Evolutionary conservation across 225 moss, liverwort and hornwort genomes (phyloP).

Genomic region (Antitrichia curtipendula): DNA sequence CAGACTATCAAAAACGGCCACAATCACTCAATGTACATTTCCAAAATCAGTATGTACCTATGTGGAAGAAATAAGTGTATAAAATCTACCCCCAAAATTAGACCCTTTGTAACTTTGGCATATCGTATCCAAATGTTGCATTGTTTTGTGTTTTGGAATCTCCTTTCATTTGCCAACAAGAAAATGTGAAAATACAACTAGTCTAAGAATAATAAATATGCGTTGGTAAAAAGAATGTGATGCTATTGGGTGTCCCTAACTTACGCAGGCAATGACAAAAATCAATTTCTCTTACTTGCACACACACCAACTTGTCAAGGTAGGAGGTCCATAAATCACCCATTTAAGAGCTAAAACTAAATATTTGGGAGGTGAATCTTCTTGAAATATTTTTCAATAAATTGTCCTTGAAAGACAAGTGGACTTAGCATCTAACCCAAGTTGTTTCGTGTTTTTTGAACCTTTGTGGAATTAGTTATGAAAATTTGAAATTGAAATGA

Average conservation of each 20-base stretch:
- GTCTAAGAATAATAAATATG: rapidly evolving
- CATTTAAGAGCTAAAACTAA: no score
- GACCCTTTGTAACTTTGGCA: rapidly evolving
- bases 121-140: rapidly evolving
- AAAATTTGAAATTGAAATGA: no score
- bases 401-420: no score
- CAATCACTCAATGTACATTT: rapidly evolving
- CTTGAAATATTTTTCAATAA: no score
- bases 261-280: rapidly evolving
- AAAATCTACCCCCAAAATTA: rapidly evolving
- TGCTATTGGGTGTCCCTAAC: rapidly evolving
- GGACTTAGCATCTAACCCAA: no score
- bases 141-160: rapidly evolving
- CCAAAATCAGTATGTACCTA: not conserved
- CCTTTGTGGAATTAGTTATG: no score
- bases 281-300: not conserved
- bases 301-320: no score
- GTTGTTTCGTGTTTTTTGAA: no score
- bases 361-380: no score
- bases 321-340: no score
- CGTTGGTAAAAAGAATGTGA: no score
- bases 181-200: rapidly evolving
- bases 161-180: not conserved
- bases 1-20: rapidly evolving
- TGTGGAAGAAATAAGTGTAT: rapidly evolving